Evolutionary conservation across 2,329 filamentous ascomycete species (phyloP), one percentile per base, ranked within the genome.

Genomic region (Alternaria burnsii): DNA sequence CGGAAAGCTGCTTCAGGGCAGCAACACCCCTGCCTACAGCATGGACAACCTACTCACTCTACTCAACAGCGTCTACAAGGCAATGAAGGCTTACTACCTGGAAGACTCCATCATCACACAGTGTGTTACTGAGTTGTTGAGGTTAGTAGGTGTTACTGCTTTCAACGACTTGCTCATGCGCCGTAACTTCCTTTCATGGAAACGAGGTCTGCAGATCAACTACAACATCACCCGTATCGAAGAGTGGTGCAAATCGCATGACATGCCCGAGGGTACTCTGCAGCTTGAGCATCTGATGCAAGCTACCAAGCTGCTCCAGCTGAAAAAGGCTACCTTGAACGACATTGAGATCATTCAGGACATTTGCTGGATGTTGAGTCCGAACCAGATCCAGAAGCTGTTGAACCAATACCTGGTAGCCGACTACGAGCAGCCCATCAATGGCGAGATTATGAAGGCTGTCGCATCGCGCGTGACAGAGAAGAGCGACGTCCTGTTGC

Each of bases 311-410:
- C 89, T 99, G 66, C 86, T 99, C 67, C 95, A 99, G 80, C 85
- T 99, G 66, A 99, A 99, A 89, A 99, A 99, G 84, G 95, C 95
- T 9, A 99, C 95, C 1, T 83, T 99, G 77, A 99, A 98, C 78
- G 95, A 99, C 75, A 99, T 99, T 73, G 95, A 99, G 82, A 99
- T 99, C 73, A 99, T 99, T 74, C 95, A 99, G 83, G 95, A 99
- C 78, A 99, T 99, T 73, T 99, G 95, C 87, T 98, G 94, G 94
- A 98, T 98, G 94, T 87, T 99, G 54, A 97, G 94, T 1, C 95
- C 95, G 53, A 98, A 97, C 81, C 95, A 99, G 80, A 99, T 99
- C 66, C 95, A 99, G 81, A 99, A 99, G 83, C 87, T 99, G 34
- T 86, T 99, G 68, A 99, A 99, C 82, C 95, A 99, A 80, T 99